These are phyloP conservation scores for Cyberlindnera galapagoensis DNA, from an alignment of 805 yeast genomes.

Conservation along the genomic window DNA sequence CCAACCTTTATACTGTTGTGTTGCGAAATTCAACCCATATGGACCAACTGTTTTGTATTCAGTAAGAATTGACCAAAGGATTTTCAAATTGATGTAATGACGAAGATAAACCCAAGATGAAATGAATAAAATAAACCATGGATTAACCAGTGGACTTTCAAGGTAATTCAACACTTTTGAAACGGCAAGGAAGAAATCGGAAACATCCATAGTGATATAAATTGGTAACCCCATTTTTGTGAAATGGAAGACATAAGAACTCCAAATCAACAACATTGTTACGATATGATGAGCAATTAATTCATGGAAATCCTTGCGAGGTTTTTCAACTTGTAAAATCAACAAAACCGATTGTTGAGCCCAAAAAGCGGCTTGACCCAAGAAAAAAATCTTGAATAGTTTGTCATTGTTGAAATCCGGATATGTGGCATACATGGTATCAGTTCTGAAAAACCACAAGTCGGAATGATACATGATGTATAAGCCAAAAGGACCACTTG, in stretches of 20 bases:
- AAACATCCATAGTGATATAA: slow-evolving; percentile 92
- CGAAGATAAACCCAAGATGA: slow-evolving; percentile 81
- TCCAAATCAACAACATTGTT: slow-evolving; percentile 80
- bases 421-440: slow-evolving; percentile 68
- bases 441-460: slow-evolving; percentile 84
- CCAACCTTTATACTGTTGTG: slow-evolving; percentile 95
- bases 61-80: slow-evolving; percentile 79
- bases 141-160: slow-evolving; percentile 55
- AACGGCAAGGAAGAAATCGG: slow-evolving; percentile 79
- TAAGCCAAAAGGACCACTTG: slow-evolving; percentile 80
- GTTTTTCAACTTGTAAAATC: slow-evolving; percentile 81
- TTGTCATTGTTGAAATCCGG: slow-evolving; percentile 76
- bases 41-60: slow-evolving; percentile 85
- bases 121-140: slow-evolving; percentile 65
- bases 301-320: slow-evolving; percentile 90
- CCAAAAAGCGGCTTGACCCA: slow-evolving; percentile 97
- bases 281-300: slow-evolving; percentile 89
- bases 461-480: slow-evolving; percentile 82
- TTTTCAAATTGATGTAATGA: slow-evolving; percentile 74
- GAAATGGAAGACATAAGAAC: slow-evolving; percentile 89
- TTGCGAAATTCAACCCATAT: slow-evolving; percentile 71
- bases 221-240: slow-evolving; percentile 92
- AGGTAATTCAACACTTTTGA: slow-evolving; percentile 87
- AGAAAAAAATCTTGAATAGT: slow-evolving; percentile 72
- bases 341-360: slow-evolving; percentile 88